Conservation (phyloP, 2,329 filamentous ascomycete species). For the Tolypocladium tundrense region DNA sequence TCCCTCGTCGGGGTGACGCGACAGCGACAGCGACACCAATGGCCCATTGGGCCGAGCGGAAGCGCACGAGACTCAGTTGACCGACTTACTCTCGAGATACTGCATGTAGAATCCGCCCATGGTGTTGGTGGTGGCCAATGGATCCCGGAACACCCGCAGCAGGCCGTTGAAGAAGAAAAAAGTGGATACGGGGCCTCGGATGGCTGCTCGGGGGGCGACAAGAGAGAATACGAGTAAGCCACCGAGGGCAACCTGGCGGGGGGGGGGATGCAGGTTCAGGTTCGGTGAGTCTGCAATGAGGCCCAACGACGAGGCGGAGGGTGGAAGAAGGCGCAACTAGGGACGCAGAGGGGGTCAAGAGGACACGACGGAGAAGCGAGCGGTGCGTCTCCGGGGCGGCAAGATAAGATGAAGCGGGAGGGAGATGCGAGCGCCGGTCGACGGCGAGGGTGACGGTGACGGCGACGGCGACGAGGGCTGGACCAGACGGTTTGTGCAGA, state of each 20-base stretch:
- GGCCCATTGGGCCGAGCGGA: background rate
- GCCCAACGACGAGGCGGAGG: slow-evolving; percentile 31
- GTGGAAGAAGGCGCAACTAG: slow-evolving; percentile 1
- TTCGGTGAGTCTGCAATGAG: slow-evolving; percentile 37
- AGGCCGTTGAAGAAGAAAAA: slow-evolving; percentile 8
- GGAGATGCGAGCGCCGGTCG: background rate
- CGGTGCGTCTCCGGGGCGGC: background rate
- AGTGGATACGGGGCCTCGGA: slow-evolving; percentile 9
- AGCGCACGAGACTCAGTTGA: slow-evolving; percentile 4
- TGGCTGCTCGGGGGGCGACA: slow-evolving; percentile 1
- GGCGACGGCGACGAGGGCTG: background rate
- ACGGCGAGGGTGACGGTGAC: background rate
- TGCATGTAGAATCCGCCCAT: slow-evolving; percentile 63
- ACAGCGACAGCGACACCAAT: no score
- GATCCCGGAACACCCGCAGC: slow-evolving; percentile 1
- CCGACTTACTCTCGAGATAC: slow-evolving; percentile 62
- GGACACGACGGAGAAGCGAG: background rate
- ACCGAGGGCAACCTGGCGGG: background rate
- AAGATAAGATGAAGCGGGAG: background rate
- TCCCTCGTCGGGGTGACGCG: background rate
- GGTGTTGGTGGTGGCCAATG: slow-evolving; percentile 21
- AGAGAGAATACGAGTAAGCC: background rate
- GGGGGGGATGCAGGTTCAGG: slow-evolving; percentile 1
- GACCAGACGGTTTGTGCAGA: slow-evolving; percentile 26
- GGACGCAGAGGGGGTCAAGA: background rate